Conservation (phyloP, 768 basidiomycete species). For the Inosperma sp. region DNA sequence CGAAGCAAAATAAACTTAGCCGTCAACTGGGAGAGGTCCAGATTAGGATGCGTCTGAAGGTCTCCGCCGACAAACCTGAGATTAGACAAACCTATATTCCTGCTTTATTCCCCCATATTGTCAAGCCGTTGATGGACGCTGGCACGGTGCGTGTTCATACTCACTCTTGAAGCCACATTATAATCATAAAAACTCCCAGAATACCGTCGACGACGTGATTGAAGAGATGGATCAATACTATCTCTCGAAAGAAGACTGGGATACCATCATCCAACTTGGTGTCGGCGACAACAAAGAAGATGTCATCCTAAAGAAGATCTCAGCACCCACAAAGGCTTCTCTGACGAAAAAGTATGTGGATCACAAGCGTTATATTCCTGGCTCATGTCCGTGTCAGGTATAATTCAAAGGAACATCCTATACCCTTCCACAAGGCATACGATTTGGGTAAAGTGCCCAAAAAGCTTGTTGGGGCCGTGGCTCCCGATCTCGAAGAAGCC, state of each 20-base stretch:
- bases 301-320: slow-evolving; percentile 75
- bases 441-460: slow-evolving; percentile 77
- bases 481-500: slow-evolving; percentile 90
- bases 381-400: slow-evolving; percentile 50
- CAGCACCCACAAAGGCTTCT: slow-evolving; percentile 71
- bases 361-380: not conserved
- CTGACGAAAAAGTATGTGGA: slow-evolving; percentile 76
- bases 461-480: slow-evolving; percentile 69
- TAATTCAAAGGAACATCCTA: slow-evolving; percentile 84
- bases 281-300: slow-evolving; percentile 77
- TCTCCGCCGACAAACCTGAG: slow-evolving; percentile 85
- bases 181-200: slow-evolving; percentile 42
- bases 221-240: slow-evolving; percentile 91
- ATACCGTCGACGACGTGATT: slow-evolving; percentile 78
- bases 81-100: slow-evolving; percentile 92
- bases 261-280: slow-evolving; percentile 90
- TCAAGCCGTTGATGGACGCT: slow-evolving; percentile 68
- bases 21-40: slow-evolving; percentile 87
- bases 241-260: slow-evolving; percentile 94
- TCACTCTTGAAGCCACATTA: slow-evolving; percentile 5
- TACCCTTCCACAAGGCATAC: slow-evolving; percentile 88
- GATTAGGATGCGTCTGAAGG: slow-evolving; percentile 90
- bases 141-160: slow-evolving; percentile 58
- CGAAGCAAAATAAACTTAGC: slow-evolving; percentile 78
- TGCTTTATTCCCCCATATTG: slow-evolving; percentile 75